Evolutionary conservation across 345 rosid genomes (phyloP), one percentile per base, ranked within the genome.

Genomic region (Aurinia saxatilis): DNA sequence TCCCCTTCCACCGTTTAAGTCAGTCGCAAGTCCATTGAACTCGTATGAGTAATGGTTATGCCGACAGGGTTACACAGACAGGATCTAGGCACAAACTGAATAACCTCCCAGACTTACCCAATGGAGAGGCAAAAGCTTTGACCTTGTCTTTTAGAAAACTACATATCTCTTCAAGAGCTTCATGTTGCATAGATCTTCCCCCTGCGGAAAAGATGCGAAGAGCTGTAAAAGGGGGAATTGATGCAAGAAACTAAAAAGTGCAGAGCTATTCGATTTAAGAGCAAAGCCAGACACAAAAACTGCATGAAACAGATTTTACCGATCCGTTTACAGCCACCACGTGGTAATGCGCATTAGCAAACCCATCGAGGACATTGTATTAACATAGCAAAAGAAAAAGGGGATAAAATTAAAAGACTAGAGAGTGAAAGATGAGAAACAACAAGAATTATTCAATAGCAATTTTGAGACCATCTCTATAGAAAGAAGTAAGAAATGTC

Each of bases 161-260:
- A 49, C 27, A 35, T 25, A 11, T 23, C 57, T 66, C 64, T 45
- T 16, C 15, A 1, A 0, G 17, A 14, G 40, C 73, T 60, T 59
- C 60, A 40, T 19, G 15, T 68, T 58, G 40, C 58, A 50, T 14
- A 34, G 16, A 18, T 15, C 25, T 68, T 19, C 50, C 16, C 40
- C 73, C 73, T 69, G 68, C 68, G 21, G 67, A 54, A 62, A 61
- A 69, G 27, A 69, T 53, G 62, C 50, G 11, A 49, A 45, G 52
- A 17, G 56, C 53, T 69, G 63, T 69, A 46, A 35, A 69, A 60
- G 13, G 56, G 55, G 42, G 14, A 37, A 13, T 2, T 51, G 53
- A 29, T 36, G 62, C 56, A 27, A 44, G 40, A 34, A 52, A 52
- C 46, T 18, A 35, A 14, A 41, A 37, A 10, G 12, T 44, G 9